phyloP scores from a whole-genome alignment of 208 protist genomes.

The Trypanosoma grayi region DNA sequence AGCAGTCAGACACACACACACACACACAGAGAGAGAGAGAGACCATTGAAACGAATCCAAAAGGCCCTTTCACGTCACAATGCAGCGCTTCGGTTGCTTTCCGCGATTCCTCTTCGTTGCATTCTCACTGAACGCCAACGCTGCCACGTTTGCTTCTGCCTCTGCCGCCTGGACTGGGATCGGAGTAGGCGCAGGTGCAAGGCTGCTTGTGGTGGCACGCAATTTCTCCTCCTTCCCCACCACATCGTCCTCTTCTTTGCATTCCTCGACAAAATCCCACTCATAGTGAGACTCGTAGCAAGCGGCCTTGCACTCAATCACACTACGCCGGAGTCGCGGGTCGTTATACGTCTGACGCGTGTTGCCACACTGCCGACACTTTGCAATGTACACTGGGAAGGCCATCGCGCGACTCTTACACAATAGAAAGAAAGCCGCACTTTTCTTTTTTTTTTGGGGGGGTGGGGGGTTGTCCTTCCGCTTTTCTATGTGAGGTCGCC shows the following conservation, averaged over 20 bases:
- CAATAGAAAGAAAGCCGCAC: background rate
- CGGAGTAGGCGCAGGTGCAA: background rate
- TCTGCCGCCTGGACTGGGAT: no score
- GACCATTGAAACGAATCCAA: background rate
- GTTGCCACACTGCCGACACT: slow-evolving; percentile 44
- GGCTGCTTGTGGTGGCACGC: background rate
- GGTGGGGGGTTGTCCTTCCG: no score
- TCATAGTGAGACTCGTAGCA: slow-evolving; percentile 46
- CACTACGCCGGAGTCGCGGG: slow-evolving; percentile 29
- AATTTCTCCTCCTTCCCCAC: slow-evolving; percentile 1
- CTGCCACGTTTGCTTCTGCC: background rate
- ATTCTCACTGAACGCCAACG: background rate
- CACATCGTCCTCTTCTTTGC: slow-evolving; percentile 8
- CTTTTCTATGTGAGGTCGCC: no score
- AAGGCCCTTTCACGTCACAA: background rate
- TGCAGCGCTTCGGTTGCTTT: background rate
- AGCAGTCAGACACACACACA: background rate
- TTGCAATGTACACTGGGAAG: slow-evolving; percentile 30
- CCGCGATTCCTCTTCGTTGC: background rate
- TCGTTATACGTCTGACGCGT: slow-evolving; percentile 53
- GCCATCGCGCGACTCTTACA: background rate
- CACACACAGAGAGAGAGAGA: background rate
- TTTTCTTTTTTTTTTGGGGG: slow-evolving; percentile 4
- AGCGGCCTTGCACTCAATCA: slow-evolving; percentile 42
- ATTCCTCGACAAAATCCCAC: slow-evolving; percentile 37